A percentile compares a stretch with the other conserved stretches of the same genome.
These are phyloP conservation scores for Tetradesmus lagerheimii DNA, from an alignment of 139 green algal species.

Conservation along the genomic window DNA sequence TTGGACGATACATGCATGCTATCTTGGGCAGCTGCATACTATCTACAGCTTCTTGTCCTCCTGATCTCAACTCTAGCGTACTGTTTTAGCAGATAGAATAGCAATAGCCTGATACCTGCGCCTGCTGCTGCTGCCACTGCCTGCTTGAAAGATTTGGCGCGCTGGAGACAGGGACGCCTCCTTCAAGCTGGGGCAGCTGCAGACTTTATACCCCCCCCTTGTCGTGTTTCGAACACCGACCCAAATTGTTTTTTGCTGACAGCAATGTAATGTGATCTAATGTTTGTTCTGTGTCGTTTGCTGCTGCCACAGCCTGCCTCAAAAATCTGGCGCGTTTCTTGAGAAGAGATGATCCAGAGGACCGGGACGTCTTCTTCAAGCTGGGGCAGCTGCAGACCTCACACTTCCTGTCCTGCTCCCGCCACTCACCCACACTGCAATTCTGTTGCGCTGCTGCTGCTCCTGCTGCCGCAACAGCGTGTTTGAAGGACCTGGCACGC, in stretches of 20 bases:
- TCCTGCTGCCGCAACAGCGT: constrained; percentile 74
- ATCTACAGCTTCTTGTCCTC: too few relatives aligned
- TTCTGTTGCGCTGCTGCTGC: background rate
- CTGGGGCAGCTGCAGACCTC: constrained; percentile 70
- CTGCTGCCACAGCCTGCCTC: constrained; percentile 74
- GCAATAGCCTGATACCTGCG: too few relatives aligned
- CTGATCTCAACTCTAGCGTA: too few relatives aligned
- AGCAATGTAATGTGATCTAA: too few relatives aligned
- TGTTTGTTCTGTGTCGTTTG: background rate
- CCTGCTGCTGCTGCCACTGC: background rate
- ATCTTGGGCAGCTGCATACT: too few relatives aligned
- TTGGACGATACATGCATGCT: too few relatives aligned
- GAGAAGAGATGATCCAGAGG: constrained; percentile 83
- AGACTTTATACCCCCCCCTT: too few relatives aligned
- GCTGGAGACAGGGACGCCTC: too few relatives aligned
- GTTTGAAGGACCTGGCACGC: constrained; percentile 90
- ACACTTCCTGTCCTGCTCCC: background rate
- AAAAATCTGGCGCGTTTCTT: constrained; percentile 93
- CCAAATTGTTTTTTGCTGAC: too few relatives aligned
- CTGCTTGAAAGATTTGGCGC: background rate
- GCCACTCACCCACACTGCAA: background rate
- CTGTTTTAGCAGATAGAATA: too few relatives aligned
- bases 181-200: too few relatives aligned
- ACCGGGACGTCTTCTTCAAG: constrained; percentile 79
- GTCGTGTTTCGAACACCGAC: too few relatives aligned